Percentiles rank a stretch among this genome's conserved stretches.
Conservation (phyloP, 108 stramenopile species). For the Pseudonitzschia multiseries region DNA sequence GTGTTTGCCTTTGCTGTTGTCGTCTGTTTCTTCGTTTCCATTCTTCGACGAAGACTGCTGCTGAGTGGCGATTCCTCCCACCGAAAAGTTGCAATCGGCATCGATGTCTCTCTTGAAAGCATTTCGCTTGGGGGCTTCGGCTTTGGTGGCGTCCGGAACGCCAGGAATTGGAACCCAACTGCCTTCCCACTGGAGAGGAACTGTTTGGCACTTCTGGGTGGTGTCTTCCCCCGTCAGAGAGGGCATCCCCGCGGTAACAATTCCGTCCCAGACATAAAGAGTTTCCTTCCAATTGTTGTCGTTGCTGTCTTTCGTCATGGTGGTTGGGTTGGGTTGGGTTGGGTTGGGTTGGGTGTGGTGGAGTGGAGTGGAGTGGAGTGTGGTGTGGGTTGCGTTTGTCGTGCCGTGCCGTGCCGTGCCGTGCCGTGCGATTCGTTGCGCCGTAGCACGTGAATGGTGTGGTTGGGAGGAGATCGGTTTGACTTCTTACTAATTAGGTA, state of each 20-base stretch:
- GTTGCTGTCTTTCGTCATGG: constrained; percentile 4
- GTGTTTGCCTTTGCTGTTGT: background rate
- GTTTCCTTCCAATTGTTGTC: constrained; percentile 43
- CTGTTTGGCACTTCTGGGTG: constrained; percentile 7
- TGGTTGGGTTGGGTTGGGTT: background rate
- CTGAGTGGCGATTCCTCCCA: constrained; percentile 31
- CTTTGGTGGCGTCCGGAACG: constrained; percentile 44
- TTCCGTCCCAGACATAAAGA: constrained; percentile 65
- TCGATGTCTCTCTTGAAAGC: constrained; percentile 46
- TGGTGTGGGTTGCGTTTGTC: no score
- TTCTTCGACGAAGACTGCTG: no score
- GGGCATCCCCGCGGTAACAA: constrained; percentile 25
- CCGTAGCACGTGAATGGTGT: no score
- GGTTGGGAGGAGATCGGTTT: background rate
- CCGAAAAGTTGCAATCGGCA: constrained; percentile 48
- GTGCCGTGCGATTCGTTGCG: background rate
- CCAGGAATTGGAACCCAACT: constrained; percentile 50
- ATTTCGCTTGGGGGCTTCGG: constrained; percentile 51
- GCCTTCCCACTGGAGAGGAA: constrained; percentile 45
- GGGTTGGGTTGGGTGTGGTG: background rate
- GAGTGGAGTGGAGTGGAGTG: no score
- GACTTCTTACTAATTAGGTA: no score
- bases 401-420: no score
- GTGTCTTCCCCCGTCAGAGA: constrained; percentile 14
- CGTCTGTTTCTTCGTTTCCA: no score